Evolutionary conservation across 768 basidiomycete species (phyloP).

Genomic region (Calocera viscosa): DNA sequence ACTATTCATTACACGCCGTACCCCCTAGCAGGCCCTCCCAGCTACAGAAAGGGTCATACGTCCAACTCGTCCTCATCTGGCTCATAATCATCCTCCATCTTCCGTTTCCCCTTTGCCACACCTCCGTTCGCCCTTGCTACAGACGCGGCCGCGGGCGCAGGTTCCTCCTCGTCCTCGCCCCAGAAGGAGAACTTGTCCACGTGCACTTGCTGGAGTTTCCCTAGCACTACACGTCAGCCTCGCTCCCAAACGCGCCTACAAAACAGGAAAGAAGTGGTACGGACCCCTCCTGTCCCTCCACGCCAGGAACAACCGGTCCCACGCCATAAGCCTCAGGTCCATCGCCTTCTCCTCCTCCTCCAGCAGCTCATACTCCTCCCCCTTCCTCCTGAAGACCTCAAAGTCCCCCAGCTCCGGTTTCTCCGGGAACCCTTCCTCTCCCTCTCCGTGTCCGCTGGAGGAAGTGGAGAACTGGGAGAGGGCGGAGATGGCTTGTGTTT

Average conservation of each 20-base stretch:
- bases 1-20: too few species aligned
- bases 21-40: too few species aligned
- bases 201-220: constrained; percentile 46
- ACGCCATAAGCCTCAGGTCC: constrained; percentile 39
- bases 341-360: constrained; percentile 38
- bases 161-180: constrained; percentile 48
- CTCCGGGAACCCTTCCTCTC: constrained; percentile 19
- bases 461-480: constrained; percentile 33
- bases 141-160: constrained; percentile 2
- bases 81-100: constrained; percentile 75
- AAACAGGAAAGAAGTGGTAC: constrained; percentile 19
- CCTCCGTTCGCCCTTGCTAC: constrained; percentile 33
- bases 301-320: constrained; percentile 57
- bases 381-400: constrained; percentile 40
- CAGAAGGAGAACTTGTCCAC: constrained; percentile 45
- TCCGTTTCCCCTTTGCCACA: constrained; percentile 40
- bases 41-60: too few species aligned
- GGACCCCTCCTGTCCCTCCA: constrained; percentile 53
- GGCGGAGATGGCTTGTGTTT: constrained; percentile 51
- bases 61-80: constrained; percentile 38
- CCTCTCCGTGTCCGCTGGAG: constrained; percentile 22
- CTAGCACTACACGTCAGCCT: constrained; percentile 26
- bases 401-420: constrained; percentile 53
- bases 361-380: constrained; percentile 42
- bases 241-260: neutral